Evolutionary conservation across 495 filamentous ascomycete species (phyloP).

Genomic region (Hypoxylon trugodes): DNA sequence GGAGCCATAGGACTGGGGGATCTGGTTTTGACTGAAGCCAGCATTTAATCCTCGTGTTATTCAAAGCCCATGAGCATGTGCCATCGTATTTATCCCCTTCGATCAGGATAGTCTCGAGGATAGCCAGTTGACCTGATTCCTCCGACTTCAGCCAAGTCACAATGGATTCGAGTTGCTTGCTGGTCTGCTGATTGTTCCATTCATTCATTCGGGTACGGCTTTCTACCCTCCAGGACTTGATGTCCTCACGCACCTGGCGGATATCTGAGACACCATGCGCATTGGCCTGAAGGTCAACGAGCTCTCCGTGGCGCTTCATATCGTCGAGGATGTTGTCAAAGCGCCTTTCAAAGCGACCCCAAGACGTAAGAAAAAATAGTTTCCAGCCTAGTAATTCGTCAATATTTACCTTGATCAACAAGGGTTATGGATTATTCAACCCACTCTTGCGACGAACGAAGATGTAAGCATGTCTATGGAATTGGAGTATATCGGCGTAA

Average conservation of each 20-base stretch:
- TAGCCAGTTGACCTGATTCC: background rate
- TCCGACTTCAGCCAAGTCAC: background rate
- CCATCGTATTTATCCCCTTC: background rate
- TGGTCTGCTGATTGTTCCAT: background rate
- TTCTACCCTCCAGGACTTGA: background rate
- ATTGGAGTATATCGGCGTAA: background rate
- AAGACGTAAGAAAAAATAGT: background rate
- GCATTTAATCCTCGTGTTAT: background rate
- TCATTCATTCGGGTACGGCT: background rate
- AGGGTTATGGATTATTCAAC: background rate
- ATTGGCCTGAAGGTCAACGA: background rate
- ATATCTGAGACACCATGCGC: background rate
- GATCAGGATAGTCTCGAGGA: background rate
- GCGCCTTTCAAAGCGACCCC: background rate
- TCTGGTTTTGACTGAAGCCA: background rate
- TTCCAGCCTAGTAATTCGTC: background rate
- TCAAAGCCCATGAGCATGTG: background rate
- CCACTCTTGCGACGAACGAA: background rate
- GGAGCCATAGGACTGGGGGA: background rate
- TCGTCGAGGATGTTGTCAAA: background rate
- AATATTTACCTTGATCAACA: background rate
- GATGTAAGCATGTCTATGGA: background rate
- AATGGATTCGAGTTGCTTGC: background rate
- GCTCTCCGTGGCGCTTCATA: background rate
- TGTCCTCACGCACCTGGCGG: background rate